A percentile compares a stretch with the other conserved stretches of the same genome.
phyloP scores from a whole-genome alignment of 257 asterid genomes.

The Solanum neorickii region DNA sequence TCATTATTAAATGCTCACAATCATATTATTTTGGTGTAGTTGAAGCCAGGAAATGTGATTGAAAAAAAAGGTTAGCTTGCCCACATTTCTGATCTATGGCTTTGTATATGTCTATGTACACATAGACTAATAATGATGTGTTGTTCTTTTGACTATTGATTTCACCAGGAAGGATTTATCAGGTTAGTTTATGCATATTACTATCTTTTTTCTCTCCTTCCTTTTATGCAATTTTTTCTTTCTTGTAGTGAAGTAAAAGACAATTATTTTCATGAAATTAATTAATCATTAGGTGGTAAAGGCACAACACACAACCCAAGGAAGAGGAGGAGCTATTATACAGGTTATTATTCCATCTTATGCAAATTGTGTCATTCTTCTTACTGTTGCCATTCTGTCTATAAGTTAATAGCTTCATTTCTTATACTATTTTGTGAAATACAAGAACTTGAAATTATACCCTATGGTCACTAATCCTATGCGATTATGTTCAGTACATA shows the following conservation, averaged over 20 bases:
- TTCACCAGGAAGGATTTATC: slow-evolving; percentile 65
- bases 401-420: neutral
- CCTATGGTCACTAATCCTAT: neutral
- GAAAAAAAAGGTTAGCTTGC: slow-evolving; percentile 70
- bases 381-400: neutral
- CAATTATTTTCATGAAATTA: neutral
- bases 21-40: slow-evolving; percentile 36
- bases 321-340: slow-evolving; percentile 95
- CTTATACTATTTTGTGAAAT: neutral
- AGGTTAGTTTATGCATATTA: slow-evolving; percentile 38
- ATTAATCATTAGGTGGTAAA: slow-evolving; percentile 56
- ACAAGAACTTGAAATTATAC: neutral
- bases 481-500: neutral
- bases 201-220: neutral
- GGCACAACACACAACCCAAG: slow-evolving; percentile 86
- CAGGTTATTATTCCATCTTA: slow-evolving; percentile 41
- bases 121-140: slow-evolving; percentile 12
- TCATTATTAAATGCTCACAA: neutral
- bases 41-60: slow-evolving; percentile 77
- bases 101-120: neutral
- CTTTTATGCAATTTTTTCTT: neutral
- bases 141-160: slow-evolving; percentile 11
- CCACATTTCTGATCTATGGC: neutral
- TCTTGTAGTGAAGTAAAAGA: neutral
- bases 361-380: neutral